Base-by-base conservation (phyloP, 495 filamentous ascomycete genomes). In the Aspergillus ellipticus region DNA sequence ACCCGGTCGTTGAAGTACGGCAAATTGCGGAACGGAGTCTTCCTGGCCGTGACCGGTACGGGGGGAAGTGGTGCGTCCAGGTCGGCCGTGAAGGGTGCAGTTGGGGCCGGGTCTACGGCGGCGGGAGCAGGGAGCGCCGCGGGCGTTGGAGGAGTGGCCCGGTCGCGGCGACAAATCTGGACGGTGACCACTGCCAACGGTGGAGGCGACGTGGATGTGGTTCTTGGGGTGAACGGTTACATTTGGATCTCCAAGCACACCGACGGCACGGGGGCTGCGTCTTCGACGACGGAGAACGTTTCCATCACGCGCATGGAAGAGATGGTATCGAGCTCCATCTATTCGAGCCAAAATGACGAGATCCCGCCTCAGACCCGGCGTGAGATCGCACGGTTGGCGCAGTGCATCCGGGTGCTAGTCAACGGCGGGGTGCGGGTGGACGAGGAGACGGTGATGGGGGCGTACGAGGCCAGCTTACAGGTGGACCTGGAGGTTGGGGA, bases 181-280 rank as follows among this genome's bases (percentile, higher is more conserved):
- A 89, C 90, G 0, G 67, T 96, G 31, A 77, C 80, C 28, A 84
- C 83, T 7, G 79, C 79, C 9, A 77, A 84, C 51, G 84, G 82
- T 0, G 93, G 87, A 0, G 89, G 88, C 35, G 82, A 88, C 31
- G 81, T 98, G 17, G 90, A 96, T 67, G 83, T 97, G 10, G 79
- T 96, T 28, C 75, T 97, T 5, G 94, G 94, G 0, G 93, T 98
- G 11, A 98, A 98, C 65, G 94, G 94, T 5, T 97, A 90, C 63
- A 89, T 97, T 51, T 97, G 89, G 87, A 91, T 98, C 59, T 83
- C 85, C 61, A 92, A 89, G 75, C 88, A 91, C 61, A 73, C 68
- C 6, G 73, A 75, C n/a, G 68, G 83, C 1, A 79, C 85, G 41
- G 74, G 74, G 5, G 78, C 76, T 11, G 73, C 73, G 5, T 56